Percentiles rank a stretch among this genome's conserved stretches.
Evolutionary conservation across 2,329 filamentous ascomycete species (phyloP).

Genomic region (Fonsecaea erecta): DNA sequence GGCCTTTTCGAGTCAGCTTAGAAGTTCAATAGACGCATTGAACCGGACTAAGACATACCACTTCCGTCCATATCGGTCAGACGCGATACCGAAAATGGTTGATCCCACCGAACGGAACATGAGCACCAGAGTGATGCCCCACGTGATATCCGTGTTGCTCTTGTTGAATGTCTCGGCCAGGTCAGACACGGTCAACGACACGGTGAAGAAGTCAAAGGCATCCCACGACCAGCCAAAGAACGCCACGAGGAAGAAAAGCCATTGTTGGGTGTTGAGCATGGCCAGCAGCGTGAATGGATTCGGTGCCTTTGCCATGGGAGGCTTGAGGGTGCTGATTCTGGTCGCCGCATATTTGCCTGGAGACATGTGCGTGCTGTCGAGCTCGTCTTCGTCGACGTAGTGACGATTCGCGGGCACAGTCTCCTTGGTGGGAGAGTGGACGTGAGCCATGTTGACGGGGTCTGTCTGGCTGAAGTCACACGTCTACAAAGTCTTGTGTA

Average conservation of each 20-base stretch:
- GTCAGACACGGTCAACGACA: conserved; percentile 60
- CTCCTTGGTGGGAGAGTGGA: conserved; percentile 24
- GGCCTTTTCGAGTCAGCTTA: conserved; percentile 40
- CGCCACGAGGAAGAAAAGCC: conserved; percentile 39
- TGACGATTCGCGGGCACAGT: conserved; percentile 5
- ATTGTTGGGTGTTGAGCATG: conserved; percentile 38
- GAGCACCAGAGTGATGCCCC: conserved; percentile 61
- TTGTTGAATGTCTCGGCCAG: conserved; percentile 60
- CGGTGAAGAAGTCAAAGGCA: conserved; percentile 67
- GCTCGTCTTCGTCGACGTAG: conserved; percentile 13
- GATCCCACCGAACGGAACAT: conserved; percentile 66
- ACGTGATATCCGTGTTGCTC: conserved; percentile 63
- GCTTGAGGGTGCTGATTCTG: conserved; percentile 59
- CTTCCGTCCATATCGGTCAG: conserved; percentile 61
- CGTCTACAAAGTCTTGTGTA: conserved; percentile 3
- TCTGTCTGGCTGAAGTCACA: neutral
- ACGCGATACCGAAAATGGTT: conserved; percentile 60
- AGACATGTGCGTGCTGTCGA: conserved; percentile 42
- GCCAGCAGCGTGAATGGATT: conserved; percentile 36
- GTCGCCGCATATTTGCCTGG: conserved; percentile 58
- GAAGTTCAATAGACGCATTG: neutral
- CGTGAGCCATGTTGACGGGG: conserved; percentile 26
- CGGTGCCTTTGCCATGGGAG: conserved; percentile 41
- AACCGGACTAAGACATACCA: conserved; percentile 45
- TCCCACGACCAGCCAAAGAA: conserved; percentile 54